A percentile compares a stretch with the other conserved stretches of the same genome.
phyloP scores from a whole-genome alignment of 1,284 basidiomycete species.

The Moesziomyces sp. region DNA sequence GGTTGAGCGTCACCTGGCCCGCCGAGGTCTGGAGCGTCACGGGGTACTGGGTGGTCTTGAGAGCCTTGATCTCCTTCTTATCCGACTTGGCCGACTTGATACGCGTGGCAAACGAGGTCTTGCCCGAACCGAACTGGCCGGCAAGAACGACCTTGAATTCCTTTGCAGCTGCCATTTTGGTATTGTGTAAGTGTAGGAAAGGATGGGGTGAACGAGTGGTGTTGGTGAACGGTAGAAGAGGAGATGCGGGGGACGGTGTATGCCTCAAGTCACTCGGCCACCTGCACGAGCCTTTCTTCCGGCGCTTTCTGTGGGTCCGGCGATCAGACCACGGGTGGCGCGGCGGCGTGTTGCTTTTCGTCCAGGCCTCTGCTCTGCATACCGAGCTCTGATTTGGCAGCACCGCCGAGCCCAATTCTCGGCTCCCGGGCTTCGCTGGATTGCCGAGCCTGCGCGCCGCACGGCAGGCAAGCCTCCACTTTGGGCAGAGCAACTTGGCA shows the following conservation, averaged over 20 bases:
- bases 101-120: constrained; percentile 49
- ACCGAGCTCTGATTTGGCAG: not conserved
- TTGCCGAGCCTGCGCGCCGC: not conserved
- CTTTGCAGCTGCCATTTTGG: constrained; percentile 28
- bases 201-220: not conserved
- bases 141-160: constrained; percentile 51
- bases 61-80: constrained; percentile 48
- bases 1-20: constrained; percentile 38
- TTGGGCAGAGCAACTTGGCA: no score
- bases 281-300: not conserved
- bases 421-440: not conserved
- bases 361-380: no score
- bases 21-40: constrained; percentile 44
- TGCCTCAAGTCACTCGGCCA: not conserved
- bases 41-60: constrained; percentile 44
- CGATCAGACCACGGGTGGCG: not conserved
- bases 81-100: constrained; percentile 39
- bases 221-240: not conserved
- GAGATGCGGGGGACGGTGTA: not conserved
- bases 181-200: not conserved
- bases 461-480: no score
- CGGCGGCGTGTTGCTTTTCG: no score
- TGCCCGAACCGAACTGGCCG: constrained; percentile 45
- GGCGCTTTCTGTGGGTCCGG: no score
- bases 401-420: not conserved